Evolutionary conservation across 2,329 filamentous ascomycete genomes (phyloP).

Genomic region (Colletotrichum kahawae): DNA sequence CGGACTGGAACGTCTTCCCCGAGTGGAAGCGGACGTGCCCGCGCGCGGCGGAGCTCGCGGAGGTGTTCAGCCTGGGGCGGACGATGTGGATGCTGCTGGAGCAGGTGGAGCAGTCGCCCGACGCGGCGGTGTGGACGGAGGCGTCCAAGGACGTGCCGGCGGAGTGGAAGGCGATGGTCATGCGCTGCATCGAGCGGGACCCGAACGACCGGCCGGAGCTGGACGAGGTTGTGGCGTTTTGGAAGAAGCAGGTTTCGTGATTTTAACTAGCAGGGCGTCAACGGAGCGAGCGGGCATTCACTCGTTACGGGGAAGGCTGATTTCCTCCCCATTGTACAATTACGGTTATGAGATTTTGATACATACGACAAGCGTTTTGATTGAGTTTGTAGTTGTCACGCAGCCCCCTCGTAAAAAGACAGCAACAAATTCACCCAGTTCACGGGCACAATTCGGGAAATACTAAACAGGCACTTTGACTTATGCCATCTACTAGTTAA

Average conservation of each 20-base stretch:
- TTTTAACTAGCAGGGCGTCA: not conserved
- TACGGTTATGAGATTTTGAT: not conserved
- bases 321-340: not conserved
- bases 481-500: too few relatives aligned
- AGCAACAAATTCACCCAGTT: too few relatives aligned
- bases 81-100: conserved; percentile 26
- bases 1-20: conserved; percentile 25
- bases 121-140: conserved; percentile 6
- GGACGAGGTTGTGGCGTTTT: conserved; percentile 19
- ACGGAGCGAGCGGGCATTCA: not conserved
- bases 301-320: not conserved
- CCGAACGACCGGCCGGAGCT: conserved; percentile 20
- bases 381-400: too few relatives aligned
- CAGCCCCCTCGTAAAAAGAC: too few relatives aligned
- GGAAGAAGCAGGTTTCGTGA: not conserved
- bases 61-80: conserved; percentile 25
- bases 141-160: conserved; percentile 12
- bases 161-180: conserved; percentile 14
- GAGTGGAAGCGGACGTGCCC: conserved; percentile 23
- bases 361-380: not conserved
- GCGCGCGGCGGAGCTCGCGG: conserved; percentile 23
- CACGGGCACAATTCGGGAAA: too few relatives aligned
- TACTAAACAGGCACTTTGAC: too few relatives aligned
- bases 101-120: conserved; percentile 18
- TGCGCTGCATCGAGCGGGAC: conserved; percentile 13